A percentile compares a stretch with the other conserved stretches of the same genome.
Evolutionary conservation across 345 rosid genomes (phyloP).

Genomic region (Brassica nigra): DNA sequence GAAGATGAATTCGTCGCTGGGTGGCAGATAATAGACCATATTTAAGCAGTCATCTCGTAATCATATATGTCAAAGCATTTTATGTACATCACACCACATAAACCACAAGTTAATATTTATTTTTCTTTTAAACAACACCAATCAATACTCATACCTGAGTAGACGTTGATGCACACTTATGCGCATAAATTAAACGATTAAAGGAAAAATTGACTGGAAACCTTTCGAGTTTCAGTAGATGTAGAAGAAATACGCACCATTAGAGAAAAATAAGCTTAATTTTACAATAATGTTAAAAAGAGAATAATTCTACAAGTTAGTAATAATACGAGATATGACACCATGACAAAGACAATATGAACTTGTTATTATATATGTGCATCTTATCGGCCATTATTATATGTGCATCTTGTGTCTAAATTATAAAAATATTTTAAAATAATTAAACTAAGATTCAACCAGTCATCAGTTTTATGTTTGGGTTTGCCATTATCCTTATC

Average conservation of each 20-base stretch:
- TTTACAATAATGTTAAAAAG: neutral
- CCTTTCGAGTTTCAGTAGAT: neutral
- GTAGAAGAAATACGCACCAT: conserved; percentile 1
- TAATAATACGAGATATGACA: conserved; percentile 3
- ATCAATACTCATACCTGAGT: neutral
- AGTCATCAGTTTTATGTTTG: conserved; percentile 9
- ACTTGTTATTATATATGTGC: neutral
- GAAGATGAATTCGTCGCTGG: conserved; percentile 10
- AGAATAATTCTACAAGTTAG: neutral
- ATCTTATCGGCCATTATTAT: conserved; percentile 16
- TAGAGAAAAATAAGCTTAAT: neutral
- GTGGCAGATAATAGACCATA: neutral
- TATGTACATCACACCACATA: neutral
- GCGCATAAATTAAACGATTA: conserved; percentile 14
- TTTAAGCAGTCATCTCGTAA: neutral
- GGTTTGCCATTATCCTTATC: neutral
- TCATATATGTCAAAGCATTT: neutral
- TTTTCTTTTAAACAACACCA: neutral
- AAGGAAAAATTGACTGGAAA: neutral
- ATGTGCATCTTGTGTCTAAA: conserved; percentile 26
- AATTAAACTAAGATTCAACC: conserved; percentile 28
- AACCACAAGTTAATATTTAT: neutral
- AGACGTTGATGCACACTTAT: neutral
- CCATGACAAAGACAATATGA: conserved; percentile 28
- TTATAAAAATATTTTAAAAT: neutral